Base-by-base conservation (phyloP, 768 basidiomycete genomes). In the Hebeloma cylindrosporum region DNA sequence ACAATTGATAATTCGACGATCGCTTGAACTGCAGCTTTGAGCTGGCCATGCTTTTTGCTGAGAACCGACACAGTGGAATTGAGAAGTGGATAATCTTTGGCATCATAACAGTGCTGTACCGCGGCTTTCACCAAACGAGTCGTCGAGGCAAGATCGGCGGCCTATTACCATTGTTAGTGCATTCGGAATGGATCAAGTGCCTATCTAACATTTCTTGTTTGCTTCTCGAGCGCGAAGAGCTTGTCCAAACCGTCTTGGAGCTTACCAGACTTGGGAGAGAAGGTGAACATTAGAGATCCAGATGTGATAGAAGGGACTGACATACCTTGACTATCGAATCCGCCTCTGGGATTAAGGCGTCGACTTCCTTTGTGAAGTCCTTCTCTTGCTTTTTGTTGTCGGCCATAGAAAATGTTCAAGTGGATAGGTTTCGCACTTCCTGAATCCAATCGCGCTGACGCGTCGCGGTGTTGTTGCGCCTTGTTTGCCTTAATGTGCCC, bases 31-130 rank as follows among this genome's bases (percentile, higher is more conserved):
- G 83, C 88, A 38, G 78, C 88, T 63, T 97, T 94, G 52, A 98
- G 73, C 61, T 99, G 96, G 0, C 96, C 95, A 65, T 98, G 96
- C 60, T 97, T 98, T 77, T 96, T 97, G 67, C 85, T 86, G 54
- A 96, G 68, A 13, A 79, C 36, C 25, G 71, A 75, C 47, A 91
- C 74, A 50, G 77, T 83, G 7, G 77, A 71, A 60, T 93, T 93
- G 45, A 94, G 69, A 42, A 81, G 74, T 23, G 73, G 65, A 60
- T 83, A 83, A 59, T 95, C 78, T 46, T 74, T 75, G 17, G 82
- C 81, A 51, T 83, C 70, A 63, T 90, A 91, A 50, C 79, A 79
- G 50, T 92, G 75, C 49, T 85, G 76, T 21, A 82, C 67, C 48
- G 88, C 76, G 25, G 85, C 73, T 60, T 85, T 85, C 42, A 85